Percentiles rank a stretch among this genome's conserved stretches.
Evolutionary conservation across 768 basidiomycete species (phyloP).

Genomic region (Boletus patriciae): DNA sequence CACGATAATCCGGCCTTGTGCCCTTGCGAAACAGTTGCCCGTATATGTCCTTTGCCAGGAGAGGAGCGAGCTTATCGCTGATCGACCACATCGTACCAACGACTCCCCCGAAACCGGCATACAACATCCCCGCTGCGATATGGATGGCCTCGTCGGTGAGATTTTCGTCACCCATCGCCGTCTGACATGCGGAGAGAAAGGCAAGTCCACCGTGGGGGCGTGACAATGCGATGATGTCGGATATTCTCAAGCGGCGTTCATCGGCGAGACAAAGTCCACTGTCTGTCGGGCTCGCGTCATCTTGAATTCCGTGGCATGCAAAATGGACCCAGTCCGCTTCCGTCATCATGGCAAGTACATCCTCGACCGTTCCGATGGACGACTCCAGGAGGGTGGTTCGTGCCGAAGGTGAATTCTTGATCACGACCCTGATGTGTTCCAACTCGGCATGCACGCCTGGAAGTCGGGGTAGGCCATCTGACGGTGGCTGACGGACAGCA

Average conservation of each 20-base stretch:
- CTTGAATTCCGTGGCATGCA: background rate
- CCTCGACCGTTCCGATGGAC: background rate
- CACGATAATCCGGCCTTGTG: no score
- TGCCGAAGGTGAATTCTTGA: no score
- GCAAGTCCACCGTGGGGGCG: conserved; percentile 31
- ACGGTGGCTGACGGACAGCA: no score
- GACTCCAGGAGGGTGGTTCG: conserved; percentile 2
- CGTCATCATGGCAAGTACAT: background rate
- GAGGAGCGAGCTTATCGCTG: conserved; percentile 22
- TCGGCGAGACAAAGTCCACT: background rate
- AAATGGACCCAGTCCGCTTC: no score
- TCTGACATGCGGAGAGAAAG: conserved; percentile 48
- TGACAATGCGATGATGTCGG: background rate
- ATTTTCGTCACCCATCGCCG: no score
- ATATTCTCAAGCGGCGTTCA: background rate
- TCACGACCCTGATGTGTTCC: no score
- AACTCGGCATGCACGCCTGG: no score
- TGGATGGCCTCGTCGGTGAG: no score
- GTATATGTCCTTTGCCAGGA: background rate
- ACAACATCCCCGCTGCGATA: conserved; percentile 33
- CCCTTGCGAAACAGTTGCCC: background rate
- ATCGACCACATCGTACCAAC: conserved; percentile 49
- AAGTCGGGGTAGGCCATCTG: no score
- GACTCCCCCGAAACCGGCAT: conserved; percentile 31
- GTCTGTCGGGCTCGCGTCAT: background rate